Evolutionary conservation across 2,329 filamentous ascomycete species (phyloP), one percentile per base, ranked within the genome.

Genomic region (Huntiella decipiens): DNA sequence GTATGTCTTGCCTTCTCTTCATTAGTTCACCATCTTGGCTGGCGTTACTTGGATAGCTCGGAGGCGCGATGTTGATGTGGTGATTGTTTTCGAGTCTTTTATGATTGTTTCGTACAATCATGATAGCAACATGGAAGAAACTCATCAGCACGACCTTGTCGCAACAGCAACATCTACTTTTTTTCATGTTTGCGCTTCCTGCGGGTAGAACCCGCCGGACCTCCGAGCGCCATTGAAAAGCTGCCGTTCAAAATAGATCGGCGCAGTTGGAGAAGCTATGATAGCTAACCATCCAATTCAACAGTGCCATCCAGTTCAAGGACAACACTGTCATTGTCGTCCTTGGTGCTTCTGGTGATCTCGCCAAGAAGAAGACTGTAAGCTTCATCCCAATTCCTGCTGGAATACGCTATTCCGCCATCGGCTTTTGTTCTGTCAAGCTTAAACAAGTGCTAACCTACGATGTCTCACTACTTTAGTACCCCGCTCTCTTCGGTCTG

Each of bases 321-420:
- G 85, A 96, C 60, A 92, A 98, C 73, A 98, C 91, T 54, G 76
- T 87, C 60, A 92, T 98, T 58, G 75, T 98, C 58, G 91, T 98
- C 57, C 79, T 98, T 55, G 91, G 91, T 58, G 91, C 91, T 54
- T 98, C 91, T 45, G 91, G 91, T 58, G 91, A 98, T 71, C 69
- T 98, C 55, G 91, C 91, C 44, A 98, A 98, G 75, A 98, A 98
- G 80, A 98, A 98, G 79, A 98, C 91, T 39, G 86, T 93, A 66
- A 62, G 77, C 44, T 37, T 38, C 48, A 28, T 28, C 22, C 22
- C 22, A 28, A 28, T 28, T 28, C 45, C 22, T 40, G 38, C 5
- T 41, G n/a, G 28, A 12, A 15, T 10, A 6, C 44, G 50, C 44
- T 46, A 50, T 37, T 46, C 45, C 47, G 43, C 47, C 52, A 38